A percentile compares a stretch with the other conserved stretches of the same genome.
Conservation (phyloP, 257 asterid species). For the Solanum pinnatisectum region DNA sequence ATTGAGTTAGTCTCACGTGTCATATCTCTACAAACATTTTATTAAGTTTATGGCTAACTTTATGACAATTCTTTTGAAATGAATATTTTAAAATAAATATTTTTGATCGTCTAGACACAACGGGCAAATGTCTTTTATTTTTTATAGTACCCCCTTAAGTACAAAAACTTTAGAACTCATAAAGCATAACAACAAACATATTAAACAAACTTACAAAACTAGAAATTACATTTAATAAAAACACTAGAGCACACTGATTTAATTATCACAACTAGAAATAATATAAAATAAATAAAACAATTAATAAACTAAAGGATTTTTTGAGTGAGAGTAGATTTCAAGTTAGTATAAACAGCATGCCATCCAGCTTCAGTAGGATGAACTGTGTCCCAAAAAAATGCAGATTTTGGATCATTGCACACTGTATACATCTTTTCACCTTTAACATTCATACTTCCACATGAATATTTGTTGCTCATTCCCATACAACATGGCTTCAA, state of each 20-base stretch:
- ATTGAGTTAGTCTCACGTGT: too few species aligned
- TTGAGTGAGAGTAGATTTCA: constrained; percentile 35
- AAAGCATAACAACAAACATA: neutral
- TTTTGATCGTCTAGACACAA: too few species aligned
- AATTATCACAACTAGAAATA: neutral
- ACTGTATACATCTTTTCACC: constrained; percentile 59
- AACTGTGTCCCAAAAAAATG: constrained; percentile 73
- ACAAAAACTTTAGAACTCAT: neutral
- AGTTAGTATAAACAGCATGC: constrained; percentile 38
- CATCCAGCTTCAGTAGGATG: constrained; percentile 97
- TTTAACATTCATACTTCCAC: constrained; percentile 44
- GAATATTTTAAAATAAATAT: too few species aligned
- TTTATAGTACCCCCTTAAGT: neutral
- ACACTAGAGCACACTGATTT: neutral
- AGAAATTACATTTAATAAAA: neutral
- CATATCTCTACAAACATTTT: too few species aligned
- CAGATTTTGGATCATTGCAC: constrained; percentile 45
- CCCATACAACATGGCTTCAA: constrained; percentile 79
- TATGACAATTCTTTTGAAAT: neutral
- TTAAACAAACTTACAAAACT: neutral
- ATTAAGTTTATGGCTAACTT: too few species aligned
- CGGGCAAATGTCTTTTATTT: neutral
- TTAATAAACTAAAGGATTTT: neutral
- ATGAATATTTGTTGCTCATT: constrained; percentile 20
- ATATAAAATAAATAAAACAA: neutral